Evolutionary conservation across 768 basidiomycete genomes (phyloP).

Genomic region (Agrocybe praecox): DNA sequence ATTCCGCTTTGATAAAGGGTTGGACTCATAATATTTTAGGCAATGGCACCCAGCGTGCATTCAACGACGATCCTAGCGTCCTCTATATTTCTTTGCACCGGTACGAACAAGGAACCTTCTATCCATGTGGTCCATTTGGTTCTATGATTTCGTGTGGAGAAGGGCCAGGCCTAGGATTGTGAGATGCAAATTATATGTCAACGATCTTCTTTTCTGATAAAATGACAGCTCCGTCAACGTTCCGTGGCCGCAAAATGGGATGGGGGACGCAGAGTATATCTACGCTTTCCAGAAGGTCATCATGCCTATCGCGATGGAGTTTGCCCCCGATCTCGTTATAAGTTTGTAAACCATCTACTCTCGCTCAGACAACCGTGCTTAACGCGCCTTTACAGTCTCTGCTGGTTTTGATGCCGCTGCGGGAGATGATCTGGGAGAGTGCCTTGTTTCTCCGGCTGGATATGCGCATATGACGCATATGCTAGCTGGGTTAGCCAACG

Average conservation of each 20-base stretch:
- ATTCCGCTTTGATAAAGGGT: not conserved
- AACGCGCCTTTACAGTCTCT: conserved; percentile 64
- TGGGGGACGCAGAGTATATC: conserved; percentile 95
- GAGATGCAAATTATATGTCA: conserved; percentile 31
- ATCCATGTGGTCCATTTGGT: conserved; percentile 92
- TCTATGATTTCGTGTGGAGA: conserved; percentile 85
- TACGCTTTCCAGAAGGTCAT: conserved; percentile 95
- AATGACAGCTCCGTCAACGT: conserved; percentile 85
- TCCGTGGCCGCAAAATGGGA: conserved; percentile 88
- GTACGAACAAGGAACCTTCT: conserved; percentile 90
- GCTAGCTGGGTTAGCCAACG: conserved; percentile 85
- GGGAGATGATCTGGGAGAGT: conserved; percentile 92
- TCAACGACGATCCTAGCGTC: conserved; percentile 89
- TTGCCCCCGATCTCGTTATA: conserved; percentile 93
- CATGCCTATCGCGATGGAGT: conserved; percentile 98
- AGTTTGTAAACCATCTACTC: conserved; percentile 56
- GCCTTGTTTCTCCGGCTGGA: conserved; percentile 86
- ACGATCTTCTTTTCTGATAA: conserved; percentile 7
- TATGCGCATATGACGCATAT: conserved; percentile 99
- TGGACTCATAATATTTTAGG: conserved; percentile 47
- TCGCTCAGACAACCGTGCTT: not conserved
- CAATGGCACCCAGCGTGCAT: conserved; percentile 96
- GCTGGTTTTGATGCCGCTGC: conserved; percentile 97
- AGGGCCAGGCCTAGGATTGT: conserved; percentile 86
- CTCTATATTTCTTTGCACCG: conserved; percentile 95